Percentiles rank a stretch among this genome's conserved stretches.
Evolutionary conservation across 371 early-diverging fungal species (phyloP).

Genomic region (Actinomortierella ambigua): DNA sequence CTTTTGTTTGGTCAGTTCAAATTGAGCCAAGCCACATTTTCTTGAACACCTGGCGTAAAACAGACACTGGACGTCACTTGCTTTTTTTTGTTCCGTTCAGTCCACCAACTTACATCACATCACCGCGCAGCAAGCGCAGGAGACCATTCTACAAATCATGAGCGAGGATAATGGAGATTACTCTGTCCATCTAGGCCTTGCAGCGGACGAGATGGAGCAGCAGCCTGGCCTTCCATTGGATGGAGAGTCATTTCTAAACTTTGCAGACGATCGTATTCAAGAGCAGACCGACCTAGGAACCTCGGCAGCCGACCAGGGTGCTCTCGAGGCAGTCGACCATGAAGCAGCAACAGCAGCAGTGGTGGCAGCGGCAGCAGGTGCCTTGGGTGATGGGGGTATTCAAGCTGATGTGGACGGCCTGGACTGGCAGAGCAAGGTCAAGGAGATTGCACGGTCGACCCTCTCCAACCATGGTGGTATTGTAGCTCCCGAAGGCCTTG

Average conservation of each 20-base stretch:
- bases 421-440: conserved; percentile 2
- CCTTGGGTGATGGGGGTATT: background rate
- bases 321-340: background rate
- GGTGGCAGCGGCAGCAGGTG: background rate
- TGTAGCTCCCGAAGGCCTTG: conserved; percentile 8
- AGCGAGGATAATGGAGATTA: conserved; percentile 9
- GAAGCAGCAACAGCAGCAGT: background rate
- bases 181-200: conserved; percentile 38
- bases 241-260: conserved; percentile 19
- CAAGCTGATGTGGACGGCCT: background rate
- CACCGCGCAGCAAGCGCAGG: conserved; percentile 33
- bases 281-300: background rate
- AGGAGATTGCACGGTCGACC: background rate
- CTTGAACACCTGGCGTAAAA: background rate
- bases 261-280: conserved; percentile 7
- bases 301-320: background rate
- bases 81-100: conserved; percentile 1
- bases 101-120: no score
- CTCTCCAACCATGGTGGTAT: conserved; percentile 4
- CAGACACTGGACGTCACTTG: background rate
- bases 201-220: conserved; percentile 20
- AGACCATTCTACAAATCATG: conserved; percentile 7
- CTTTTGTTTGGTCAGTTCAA: no score
- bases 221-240: conserved; percentile 7
- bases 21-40: background rate